Evolutionary conservation across 345 rosid genomes (phyloP).

Genomic region (Pistacia atlantica): DNA sequence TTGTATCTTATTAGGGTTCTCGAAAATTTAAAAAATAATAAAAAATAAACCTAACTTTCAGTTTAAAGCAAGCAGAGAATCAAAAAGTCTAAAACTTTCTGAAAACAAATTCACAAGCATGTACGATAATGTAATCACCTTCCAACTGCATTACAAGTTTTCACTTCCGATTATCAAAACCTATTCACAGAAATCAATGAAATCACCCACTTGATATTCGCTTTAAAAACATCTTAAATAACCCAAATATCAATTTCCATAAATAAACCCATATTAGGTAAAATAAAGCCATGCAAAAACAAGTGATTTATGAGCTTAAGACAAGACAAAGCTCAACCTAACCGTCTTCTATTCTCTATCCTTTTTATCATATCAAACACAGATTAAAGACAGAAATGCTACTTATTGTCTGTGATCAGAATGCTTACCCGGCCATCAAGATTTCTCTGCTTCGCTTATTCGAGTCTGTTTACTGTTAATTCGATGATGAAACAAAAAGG

Average conservation of each 20-base stretch:
- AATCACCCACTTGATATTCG: neutral
- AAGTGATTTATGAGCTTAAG: neutral
- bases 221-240: neutral
- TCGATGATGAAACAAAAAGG: neutral
- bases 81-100: neutral
- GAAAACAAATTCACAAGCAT: neutral
- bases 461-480: neutral
- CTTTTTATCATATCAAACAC: neutral
- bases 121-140: neutral
- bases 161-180: neutral
- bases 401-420: neutral
- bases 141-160: neutral
- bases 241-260: neutral
- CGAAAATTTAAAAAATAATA: neutral
- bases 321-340: neutral
- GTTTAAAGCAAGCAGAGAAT: neutral
- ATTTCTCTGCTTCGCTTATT: neutral
- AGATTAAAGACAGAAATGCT: neutral
- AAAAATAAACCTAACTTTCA: neutral
- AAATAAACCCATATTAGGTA: neutral
- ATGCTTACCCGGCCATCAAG: constrained; percentile 15
- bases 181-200: neutral
- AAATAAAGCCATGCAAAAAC: neutral
- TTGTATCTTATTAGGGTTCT: neutral
- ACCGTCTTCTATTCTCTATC: neutral